phyloP scores from a whole-genome alignment of 306 rosid species.

The Acacia crassicarpa region DNA sequence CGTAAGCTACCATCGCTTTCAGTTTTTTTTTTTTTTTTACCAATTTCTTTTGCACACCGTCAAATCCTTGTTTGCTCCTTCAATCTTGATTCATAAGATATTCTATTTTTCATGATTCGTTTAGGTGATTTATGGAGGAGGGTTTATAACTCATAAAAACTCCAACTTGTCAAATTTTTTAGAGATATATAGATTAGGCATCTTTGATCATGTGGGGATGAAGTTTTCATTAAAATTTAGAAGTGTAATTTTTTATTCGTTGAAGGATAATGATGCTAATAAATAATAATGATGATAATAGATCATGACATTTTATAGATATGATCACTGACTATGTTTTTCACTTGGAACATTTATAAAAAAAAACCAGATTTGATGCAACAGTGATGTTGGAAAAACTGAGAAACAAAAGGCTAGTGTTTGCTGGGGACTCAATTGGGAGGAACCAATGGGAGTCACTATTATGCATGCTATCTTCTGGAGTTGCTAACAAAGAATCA shows the following conservation, averaged over 20 bases:
- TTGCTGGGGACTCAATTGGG: constrained; percentile 91
- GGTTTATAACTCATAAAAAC: neutral
- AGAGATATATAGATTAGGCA: neutral
- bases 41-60: constrained; percentile 2
- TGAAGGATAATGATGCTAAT: neutral
- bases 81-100: neutral
- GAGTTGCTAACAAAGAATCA: constrained; percentile 55
- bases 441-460: constrained; percentile 95
- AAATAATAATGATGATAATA: neutral
- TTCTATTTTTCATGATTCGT: neutral
- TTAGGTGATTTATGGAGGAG: neutral
- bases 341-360: constrained; percentile 2
- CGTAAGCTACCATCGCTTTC: constrained; percentile 3
- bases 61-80: neutral
- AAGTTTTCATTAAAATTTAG: neutral
- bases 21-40: neutral
- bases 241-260: neutral
- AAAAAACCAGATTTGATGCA: constrained; percentile 69
- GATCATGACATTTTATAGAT: neutral
- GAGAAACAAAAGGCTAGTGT: constrained; percentile 65
- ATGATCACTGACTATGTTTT: constrained; percentile 3
- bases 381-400: constrained; percentile 69
- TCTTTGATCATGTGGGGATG: neutral
- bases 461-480: constrained; percentile 84
- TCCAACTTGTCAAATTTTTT: neutral